Conservation (phyloP, 75 land plant genomes). For the Sequoiadendron giganteum region DNA sequence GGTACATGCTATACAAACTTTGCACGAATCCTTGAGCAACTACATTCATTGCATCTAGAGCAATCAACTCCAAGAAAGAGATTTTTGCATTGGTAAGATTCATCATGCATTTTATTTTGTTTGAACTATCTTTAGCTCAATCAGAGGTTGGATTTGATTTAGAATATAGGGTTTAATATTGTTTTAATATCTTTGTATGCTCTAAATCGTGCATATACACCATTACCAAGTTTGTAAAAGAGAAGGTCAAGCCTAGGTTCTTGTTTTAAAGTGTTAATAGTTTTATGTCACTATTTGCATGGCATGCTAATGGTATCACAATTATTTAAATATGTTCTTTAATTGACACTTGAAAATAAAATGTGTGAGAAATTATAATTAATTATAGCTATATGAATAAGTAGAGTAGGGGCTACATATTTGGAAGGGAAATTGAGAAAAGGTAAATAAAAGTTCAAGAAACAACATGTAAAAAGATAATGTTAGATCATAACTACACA, state of each 20-base stretch:
- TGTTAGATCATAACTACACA: background rate
- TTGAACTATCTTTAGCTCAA: no score
- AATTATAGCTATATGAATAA: background rate
- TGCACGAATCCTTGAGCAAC: no score
- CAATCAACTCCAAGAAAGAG: no score
- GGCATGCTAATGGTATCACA: background rate
- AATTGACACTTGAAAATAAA: background rate
- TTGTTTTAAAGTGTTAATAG: background rate
- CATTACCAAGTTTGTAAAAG: background rate
- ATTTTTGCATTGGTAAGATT: no score
- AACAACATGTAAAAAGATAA: background rate
- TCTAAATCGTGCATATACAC: no score
- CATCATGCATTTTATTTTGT: no score
- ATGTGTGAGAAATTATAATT: background rate
- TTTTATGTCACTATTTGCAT: background rate
- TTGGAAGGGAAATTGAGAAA: background rate
- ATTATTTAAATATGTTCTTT: background rate
- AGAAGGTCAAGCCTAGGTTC: background rate
- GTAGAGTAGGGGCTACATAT: background rate
- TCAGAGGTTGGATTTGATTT: no score
- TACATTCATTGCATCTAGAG: no score
- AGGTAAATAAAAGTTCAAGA: no score
- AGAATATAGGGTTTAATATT: no score
- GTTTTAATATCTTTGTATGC: no score
- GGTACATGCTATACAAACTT: no score